Percentiles rank a stretch among this genome's conserved stretches.
These are phyloP conservation scores for Dentipellis sp. DNA, from an alignment of 768 basidiomycete species.

Conservation along the genomic window DNA sequence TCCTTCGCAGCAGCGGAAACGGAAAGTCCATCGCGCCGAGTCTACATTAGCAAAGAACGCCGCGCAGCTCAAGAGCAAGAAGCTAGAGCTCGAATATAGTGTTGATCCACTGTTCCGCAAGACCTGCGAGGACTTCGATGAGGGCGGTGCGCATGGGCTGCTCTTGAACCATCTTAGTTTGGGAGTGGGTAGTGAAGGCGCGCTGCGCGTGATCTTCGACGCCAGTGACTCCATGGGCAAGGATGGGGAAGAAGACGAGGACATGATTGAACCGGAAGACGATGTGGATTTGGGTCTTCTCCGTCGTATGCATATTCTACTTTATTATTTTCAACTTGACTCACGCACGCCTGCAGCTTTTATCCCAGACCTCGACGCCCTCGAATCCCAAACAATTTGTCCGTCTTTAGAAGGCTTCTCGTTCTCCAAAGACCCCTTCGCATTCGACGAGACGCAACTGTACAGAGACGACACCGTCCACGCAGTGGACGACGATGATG, in stretches of 20 bases:
- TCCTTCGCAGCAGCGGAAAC: slow-evolving; percentile 43
- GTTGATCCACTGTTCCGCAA: slow-evolving; percentile 97
- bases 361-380: slow-evolving; percentile 54
- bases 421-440: slow-evolving; percentile 61
- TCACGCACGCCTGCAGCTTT: slow-evolving; percentile 43
- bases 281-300: slow-evolving; percentile 56
- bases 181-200: slow-evolving; percentile 70
- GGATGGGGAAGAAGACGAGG: slow-evolving; percentile 62
- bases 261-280: slow-evolving; percentile 58
- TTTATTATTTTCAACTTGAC: slow-evolving; percentile 1
- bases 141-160: slow-evolving; percentile 92
- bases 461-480: slow-evolving; percentile 44
- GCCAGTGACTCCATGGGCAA: slow-evolving; percentile 85
- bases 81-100: slow-evolving; percentile 89
- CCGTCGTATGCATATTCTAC: slow-evolving; percentile 35
- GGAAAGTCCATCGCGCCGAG: slow-evolving; percentile 59
- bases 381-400: slow-evolving; percentile 69
- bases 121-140: slow-evolving; percentile 97
- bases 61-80: slow-evolving; percentile 76
- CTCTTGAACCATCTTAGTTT: slow-evolving; percentile 92
- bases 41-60: slow-evolving; percentile 88
- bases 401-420: slow-evolving; percentile 76
- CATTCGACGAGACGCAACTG: slow-evolving; percentile 54
- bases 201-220: slow-evolving; percentile 89
- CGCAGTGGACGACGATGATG: slow-evolving; percentile 32